Base-by-base conservation (phyloP, 225 moss, liverwort and hornwort species). In the Asterella californica region DNA sequence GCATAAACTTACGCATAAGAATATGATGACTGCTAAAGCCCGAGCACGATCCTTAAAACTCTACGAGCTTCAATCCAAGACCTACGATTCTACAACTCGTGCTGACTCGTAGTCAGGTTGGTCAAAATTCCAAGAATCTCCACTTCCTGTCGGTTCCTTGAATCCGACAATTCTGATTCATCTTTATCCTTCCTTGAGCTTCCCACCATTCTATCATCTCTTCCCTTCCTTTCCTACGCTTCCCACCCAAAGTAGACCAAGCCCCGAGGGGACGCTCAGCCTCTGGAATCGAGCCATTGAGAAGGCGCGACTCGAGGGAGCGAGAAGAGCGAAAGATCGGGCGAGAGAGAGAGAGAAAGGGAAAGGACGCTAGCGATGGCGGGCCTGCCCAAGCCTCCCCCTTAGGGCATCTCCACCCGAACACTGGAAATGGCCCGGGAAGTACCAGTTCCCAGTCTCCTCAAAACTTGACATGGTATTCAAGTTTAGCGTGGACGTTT, bases 291-390 rank as follows among this genome's bases (percentile, higher is more conserved):
- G 61, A 61, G 25, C 59, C 59, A 22, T 4, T 60, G 59, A 60
- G 59, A 60, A 60, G 59, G 59, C 2, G 59, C 59, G 67, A 67
- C 67, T 9, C 67, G 67, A 67, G 65, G 15, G 67, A 67, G 67
- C 33, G 30, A 17, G 67, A 7, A n/a, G 10, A 67, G 67, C 4
- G 29, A 37, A 4, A 37, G 34, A 34, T 17, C 24, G 59, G 24
- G 25, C 14, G 59, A 60, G 22, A n/a, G 24, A 22, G 24, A 22
- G 33, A 32, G 33, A 67, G 36, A 33, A 32, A 32, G 33, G 19
- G 64, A 2, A 2, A 2, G 25, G 27, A 1, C 27, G 7, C 19
- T 32, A 15, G 12, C n/a, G 19, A 65, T 65, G 64, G 27, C 64
- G 64, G 32, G 64, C 64, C n/a, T n/a, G 53, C 6, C 19, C 4